phyloP scores from a whole-genome alignment of 192 early-diverging fungal genomes.

The Cladochytrium replicatum region DNA sequence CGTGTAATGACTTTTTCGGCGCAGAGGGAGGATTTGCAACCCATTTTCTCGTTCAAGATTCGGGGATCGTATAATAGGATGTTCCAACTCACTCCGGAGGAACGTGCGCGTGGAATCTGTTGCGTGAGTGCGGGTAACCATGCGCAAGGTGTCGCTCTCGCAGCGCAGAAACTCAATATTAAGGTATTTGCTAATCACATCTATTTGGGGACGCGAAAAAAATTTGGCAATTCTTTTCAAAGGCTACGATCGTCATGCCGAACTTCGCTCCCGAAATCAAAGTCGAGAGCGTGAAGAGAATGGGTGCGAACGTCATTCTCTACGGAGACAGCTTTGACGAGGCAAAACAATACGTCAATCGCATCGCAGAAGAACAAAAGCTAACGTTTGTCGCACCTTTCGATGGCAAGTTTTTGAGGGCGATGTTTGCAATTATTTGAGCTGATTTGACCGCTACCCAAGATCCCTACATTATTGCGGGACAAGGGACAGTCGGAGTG shows the following conservation, averaged over 20 bases:
- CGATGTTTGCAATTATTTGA: background rate
- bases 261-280: slow-evolving; percentile 43
- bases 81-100: slow-evolving; percentile 25
- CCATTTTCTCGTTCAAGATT: slow-evolving; percentile 44
- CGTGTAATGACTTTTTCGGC: too few relatives aligned
- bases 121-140: slow-evolving; percentile 28
- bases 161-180: slow-evolving; percentile 39
- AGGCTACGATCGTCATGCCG: slow-evolving; percentile 42
- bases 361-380: slow-evolving; percentile 20
- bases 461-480: slow-evolving; percentile 39
- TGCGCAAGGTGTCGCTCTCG: slow-evolving; percentile 41
- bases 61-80: slow-evolving; percentile 44
- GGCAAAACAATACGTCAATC: slow-evolving; percentile 34
- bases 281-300: slow-evolving; percentile 31
- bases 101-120: slow-evolving; percentile 26
- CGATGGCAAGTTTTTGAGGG: slow-evolving; percentile 22
- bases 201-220: too few relatives aligned
- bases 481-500: slow-evolving; percentile 42
- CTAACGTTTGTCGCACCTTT: slow-evolving; percentile 33
- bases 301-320: slow-evolving; percentile 37
- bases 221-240: too few relatives aligned
- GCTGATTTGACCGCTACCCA: too few relatives aligned
- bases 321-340: slow-evolving; percentile 39
- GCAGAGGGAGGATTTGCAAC: slow-evolving; percentile 45
- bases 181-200: too few relatives aligned